These are phyloP conservation scores for Wickerhamiella dianesei DNA, from an alignment of 805 yeast species.

Conservation along the genomic window DNA sequence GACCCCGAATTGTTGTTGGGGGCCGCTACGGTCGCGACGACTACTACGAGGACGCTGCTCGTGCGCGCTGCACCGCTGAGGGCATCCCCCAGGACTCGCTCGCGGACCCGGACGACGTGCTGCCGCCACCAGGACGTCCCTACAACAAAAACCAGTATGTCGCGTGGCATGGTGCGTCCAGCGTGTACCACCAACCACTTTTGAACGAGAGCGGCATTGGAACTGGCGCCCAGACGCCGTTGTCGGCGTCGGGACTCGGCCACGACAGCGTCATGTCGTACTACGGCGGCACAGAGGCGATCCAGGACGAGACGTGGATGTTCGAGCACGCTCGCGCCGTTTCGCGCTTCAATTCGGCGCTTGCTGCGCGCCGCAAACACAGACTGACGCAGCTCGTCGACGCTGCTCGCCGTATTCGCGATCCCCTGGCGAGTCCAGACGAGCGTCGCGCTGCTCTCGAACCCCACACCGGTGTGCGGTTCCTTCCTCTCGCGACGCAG, in stretches of 20 bases:
- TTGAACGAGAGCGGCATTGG: conserved; percentile 20
- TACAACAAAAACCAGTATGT: conserved; percentile 39
- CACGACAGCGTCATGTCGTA: conserved; percentile 1
- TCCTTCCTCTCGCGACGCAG: conserved; percentile 65
- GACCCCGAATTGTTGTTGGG: conserved; percentile 64
- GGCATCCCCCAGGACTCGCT: conserved; percentile 60
- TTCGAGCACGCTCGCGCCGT: conserved; percentile 72
- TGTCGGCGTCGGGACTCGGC: not conserved
- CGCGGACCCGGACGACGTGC: conserved; percentile 50
- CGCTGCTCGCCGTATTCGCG: not conserved
- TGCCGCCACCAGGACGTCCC: conserved; percentile 32
- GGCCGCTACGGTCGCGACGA: conserved; percentile 79
- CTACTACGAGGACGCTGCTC: conserved; percentile 56
- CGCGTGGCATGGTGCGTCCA: conserved; percentile 39
- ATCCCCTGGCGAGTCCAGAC: not conserved
- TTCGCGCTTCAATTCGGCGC: conserved; percentile 50
- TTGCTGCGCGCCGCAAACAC: conserved; percentile 45
- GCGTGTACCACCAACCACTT: conserved; percentile 27
- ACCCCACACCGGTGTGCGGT: conserved; percentile 69
- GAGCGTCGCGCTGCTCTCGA: conserved; percentile 49
- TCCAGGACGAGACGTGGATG: conserved; percentile 62
- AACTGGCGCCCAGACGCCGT: conserved; percentile 16
- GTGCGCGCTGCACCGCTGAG: conserved; percentile 24
- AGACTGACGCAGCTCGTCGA: conserved; percentile 20
- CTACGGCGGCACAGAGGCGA: conserved; percentile 6